phyloP scores from a whole-genome alignment of 306 rosid genomes.

The Castanea mollissima region DNA sequence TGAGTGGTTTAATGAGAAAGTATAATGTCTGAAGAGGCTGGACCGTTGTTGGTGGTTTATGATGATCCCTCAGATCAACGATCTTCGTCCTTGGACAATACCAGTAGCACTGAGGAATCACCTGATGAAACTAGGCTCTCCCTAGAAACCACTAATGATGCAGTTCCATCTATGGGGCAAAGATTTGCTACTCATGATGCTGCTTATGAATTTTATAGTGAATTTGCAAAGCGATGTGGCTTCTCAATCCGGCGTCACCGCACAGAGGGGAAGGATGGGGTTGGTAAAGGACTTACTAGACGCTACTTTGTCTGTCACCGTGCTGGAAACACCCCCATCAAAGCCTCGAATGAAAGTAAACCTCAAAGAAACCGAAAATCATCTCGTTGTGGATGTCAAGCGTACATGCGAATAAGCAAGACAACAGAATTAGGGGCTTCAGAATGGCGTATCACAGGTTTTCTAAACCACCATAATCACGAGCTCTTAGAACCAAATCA shows the following conservation, averaged over 20 bases:
- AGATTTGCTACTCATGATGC: conserved; percentile 85
- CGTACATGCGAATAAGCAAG: conserved; percentile 91
- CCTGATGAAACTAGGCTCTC: conserved; percentile 71
- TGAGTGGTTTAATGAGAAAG: conserved; percentile 20
- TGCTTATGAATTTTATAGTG: conserved; percentile 84
- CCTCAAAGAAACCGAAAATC: conserved; percentile 93
- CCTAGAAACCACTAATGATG: conserved; percentile 55
- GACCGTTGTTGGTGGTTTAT: conserved; percentile 65
- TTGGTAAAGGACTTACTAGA: conserved; percentile 91
- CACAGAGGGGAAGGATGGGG: conserved; percentile 94
- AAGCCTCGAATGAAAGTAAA: conserved; percentile 63
- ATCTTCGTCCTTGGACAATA: conserved; percentile 69
- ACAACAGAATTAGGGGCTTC: conserved; percentile 73
- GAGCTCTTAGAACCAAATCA: conserved; percentile 90
- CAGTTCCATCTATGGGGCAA: conserved; percentile 81
- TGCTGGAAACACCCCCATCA: conserved; percentile 90
- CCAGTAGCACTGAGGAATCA: conserved; percentile 91
- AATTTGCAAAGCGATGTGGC: conserved; percentile 80
- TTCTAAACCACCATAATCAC: conserved; percentile 91
- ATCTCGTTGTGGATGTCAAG: conserved; percentile 94
- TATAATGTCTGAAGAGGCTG: conserved; percentile 77
- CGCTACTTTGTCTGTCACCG: conserved; percentile 97
- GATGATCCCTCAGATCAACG: conserved; percentile 89
- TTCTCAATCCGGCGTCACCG: conserved; percentile 94
- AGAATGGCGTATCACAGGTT: conserved; percentile 97